Percentiles rank a stretch among this genome's conserved stretches.
Evolutionary conservation across 2,329 filamentous ascomycete genomes (phyloP).

Genomic region (Botryotinia narcissicola): DNA sequence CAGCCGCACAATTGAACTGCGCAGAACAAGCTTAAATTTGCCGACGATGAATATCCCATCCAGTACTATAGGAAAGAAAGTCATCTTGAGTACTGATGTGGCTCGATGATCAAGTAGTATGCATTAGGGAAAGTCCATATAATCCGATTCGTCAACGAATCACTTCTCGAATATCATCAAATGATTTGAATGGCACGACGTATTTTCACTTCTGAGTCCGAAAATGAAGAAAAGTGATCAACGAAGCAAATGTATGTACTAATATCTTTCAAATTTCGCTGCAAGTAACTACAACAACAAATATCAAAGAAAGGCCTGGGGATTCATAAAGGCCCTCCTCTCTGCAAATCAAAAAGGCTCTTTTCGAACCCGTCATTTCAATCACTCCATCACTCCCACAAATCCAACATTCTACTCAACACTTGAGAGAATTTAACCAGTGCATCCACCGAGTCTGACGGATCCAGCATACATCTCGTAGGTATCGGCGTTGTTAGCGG

Average conservation of each 20-base stretch:
- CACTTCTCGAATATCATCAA: background rate
- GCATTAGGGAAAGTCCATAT: background rate
- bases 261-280: background rate
- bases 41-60: background rate
- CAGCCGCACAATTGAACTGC: background rate
- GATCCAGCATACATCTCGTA: conserved; percentile 34
- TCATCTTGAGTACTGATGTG: background rate
- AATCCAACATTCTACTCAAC: background rate
- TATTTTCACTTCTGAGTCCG: background rate
- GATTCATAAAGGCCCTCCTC: background rate
- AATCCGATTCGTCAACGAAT: too few relatives aligned
- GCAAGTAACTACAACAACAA: background rate
- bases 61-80: background rate
- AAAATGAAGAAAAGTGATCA: background rate
- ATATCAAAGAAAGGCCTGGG: background rate
- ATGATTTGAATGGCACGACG: background rate
- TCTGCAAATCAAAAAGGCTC: background rate
- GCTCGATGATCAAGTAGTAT: background rate
- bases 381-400: background rate
- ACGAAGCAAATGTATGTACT: background rate
- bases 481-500: conserved; percentile 31
- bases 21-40: background rate
- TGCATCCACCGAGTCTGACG: conserved; percentile 31
- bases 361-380: background rate
- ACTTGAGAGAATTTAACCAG: background rate